These are phyloP conservation scores for Sporothrix curviconia DNA, from an alignment of 2,329 filamentous ascomycete species.

Conservation along the genomic window DNA sequence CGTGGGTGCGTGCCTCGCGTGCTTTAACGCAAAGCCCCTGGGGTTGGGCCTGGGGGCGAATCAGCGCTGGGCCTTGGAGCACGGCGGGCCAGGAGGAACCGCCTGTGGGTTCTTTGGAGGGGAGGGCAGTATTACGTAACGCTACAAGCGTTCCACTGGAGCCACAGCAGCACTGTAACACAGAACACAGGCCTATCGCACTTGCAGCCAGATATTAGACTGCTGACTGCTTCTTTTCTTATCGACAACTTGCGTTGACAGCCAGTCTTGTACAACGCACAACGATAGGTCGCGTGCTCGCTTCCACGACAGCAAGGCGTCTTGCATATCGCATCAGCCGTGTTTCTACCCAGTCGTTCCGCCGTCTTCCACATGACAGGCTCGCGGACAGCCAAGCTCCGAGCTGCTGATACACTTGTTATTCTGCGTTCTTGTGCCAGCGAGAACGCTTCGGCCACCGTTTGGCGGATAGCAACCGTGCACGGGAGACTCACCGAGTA, in stretches of 20 bases:
- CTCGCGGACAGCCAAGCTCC: no score
- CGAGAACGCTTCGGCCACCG: no score
- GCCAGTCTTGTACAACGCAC: not conserved
- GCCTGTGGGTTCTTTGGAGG: not conserved
- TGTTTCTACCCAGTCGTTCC: no score
- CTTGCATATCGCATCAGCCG: not conserved
- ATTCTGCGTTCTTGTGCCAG: no score
- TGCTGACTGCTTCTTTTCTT: not conserved
- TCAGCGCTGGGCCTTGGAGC: constrained; percentile 4
- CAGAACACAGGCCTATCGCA: not conserved
- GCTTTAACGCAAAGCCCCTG: no score
- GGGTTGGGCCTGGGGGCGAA: no score
- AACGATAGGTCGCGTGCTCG: not conserved
- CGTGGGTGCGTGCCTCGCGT: no score
- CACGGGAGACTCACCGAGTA: not conserved
- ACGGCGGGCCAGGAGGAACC: not conserved
- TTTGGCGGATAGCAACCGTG: not conserved
- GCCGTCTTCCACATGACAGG: no score
- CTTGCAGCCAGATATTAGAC: not conserved
- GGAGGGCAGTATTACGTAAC: not conserved
- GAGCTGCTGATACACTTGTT: no score
- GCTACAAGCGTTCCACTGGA: not conserved
- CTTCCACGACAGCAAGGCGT: not conserved
- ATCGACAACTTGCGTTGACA: not conserved
- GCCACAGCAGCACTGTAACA: not conserved